Evolutionary conservation across 176 grass and related monocot genomes (phyloP).

Genomic region (Cenchrus fungigraminus): DNA sequence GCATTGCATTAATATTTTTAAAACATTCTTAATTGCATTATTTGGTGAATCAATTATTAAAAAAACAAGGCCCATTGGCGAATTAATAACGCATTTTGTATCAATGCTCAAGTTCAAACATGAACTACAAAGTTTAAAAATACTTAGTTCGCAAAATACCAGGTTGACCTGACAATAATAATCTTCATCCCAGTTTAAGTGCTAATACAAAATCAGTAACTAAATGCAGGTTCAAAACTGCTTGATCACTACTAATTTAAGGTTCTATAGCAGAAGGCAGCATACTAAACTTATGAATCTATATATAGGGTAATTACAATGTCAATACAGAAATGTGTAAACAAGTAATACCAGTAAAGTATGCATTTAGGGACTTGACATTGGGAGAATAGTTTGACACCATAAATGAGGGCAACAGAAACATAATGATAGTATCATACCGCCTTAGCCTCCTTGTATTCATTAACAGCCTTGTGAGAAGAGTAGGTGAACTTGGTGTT

Average conservation of each 20-base stretch:
- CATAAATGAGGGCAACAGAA: not conserved
- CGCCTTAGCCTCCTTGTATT: slow-evolving; percentile 91
- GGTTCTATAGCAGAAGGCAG: not conserved
- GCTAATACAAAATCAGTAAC: not conserved
- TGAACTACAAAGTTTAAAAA: no score
- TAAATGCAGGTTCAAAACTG: not conserved
- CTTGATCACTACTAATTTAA: not conserved
- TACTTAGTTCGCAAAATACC: not conserved
- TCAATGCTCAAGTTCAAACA: not conserved
- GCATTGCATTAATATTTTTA: not conserved
- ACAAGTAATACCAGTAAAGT: not conserved
- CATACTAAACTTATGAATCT: not conserved
- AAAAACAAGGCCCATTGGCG: no score
- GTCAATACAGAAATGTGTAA: not conserved
- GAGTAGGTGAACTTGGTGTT: slow-evolving; percentile 81
- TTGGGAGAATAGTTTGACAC: not conserved
- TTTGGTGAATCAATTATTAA: no score
- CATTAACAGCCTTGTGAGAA: slow-evolving; percentile 85
- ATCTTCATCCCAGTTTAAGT: not conserved
- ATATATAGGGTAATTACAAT: not conserved
- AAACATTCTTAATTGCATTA: not conserved
- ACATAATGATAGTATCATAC: slow-evolving; percentile 42
- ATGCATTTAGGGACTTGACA: not conserved
- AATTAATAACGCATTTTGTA: not conserved
- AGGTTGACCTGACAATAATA: not conserved